Percentiles rank a stretch among this genome's conserved stretches.
Evolutionary conservation across 129 eudicot species (phyloP).

Genomic region (Dittrichia graveolens): DNA sequence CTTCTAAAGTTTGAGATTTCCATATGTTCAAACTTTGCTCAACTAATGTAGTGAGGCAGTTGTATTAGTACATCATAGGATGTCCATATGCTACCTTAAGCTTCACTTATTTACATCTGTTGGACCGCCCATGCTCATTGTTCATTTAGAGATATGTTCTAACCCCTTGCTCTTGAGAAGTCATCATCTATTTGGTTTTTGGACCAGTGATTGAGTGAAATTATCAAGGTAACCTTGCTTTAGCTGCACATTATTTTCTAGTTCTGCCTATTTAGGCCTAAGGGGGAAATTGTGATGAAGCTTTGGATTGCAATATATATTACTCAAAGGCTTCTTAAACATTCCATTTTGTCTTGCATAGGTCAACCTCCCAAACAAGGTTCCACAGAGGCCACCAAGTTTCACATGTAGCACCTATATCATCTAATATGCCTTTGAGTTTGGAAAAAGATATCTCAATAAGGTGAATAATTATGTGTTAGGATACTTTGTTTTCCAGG

Average conservation of each 20-base stretch:
- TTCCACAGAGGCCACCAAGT: neutral
- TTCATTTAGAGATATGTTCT: conserved; percentile 5
- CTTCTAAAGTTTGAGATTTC: no score
- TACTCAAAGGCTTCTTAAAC: neutral
- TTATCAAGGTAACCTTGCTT: no score
- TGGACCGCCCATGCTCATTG: neutral
- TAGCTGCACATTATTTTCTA: no score
- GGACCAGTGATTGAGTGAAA: no score
- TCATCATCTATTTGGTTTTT: neutral
- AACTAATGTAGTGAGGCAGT: no score
- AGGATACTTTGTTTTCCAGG: neutral
- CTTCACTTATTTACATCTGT: neutral
- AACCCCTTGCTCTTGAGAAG: neutral
- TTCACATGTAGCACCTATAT: conserved; percentile 7
- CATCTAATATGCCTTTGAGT: neutral
- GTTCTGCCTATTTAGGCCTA: no score
- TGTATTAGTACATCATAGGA: no score
- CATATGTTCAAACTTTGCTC: no score
- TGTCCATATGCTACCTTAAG: no score
- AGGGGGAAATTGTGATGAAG: neutral
- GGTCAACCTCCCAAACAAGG: neutral
- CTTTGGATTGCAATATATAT: neutral
- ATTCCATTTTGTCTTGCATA: neutral
- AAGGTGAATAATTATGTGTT: neutral
- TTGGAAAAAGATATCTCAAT: neutral